Base-by-base conservation (phyloP, 2,329 filamentous ascomycete species). In the Fusarium longipes region DNA sequence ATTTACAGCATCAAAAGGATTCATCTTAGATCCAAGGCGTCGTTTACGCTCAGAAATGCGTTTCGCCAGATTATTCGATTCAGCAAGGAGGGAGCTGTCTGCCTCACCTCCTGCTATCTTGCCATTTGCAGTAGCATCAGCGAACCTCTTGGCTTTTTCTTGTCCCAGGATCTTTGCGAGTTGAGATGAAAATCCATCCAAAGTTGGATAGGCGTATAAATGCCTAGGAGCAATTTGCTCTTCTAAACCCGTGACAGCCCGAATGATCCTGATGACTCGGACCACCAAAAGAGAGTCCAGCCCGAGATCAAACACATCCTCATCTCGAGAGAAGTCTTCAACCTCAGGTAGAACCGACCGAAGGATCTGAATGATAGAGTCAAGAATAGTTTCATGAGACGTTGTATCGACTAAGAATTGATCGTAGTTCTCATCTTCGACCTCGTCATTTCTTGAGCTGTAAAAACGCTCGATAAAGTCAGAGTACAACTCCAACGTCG, bases 401-500 rank as follows among this genome's bases (percentile, higher is more conserved):
- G 27, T 49, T 1, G 33, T 49, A 10, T 58, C 33, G 1, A 58
- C 40, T 1, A 33, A 33, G 11, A 58, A 58, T 24, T 35, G 20
- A 1, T 58, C 56, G 14, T 57, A 58, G 6, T 49, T 40, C 8
- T 58, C 52, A 17, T 49, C 40, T 3, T 57, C 56, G 2, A 36
- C 22, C 7, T 40, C 52, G 5, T 57, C 56, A 9, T 15, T n/a
- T 39, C 56, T 25, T 0, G 56, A 59, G n/a, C 18, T 15, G 2
- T 59, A 59, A 18, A 59, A 59, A 5, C 40, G 29, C 4, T 59
- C 56, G 17, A 59, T 40, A 1, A 58, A 58, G 8, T 58, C 33
- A 7, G 40, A 18, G 15, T 59, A 59, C 1, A 59, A 8, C 2
- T 59, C 53, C 4, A 59, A 17, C 4, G 56, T 58, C 2, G 53